Evolutionary conservation across 257 asterid genomes (phyloP).

Genomic region (Solanum rostratum): DNA sequence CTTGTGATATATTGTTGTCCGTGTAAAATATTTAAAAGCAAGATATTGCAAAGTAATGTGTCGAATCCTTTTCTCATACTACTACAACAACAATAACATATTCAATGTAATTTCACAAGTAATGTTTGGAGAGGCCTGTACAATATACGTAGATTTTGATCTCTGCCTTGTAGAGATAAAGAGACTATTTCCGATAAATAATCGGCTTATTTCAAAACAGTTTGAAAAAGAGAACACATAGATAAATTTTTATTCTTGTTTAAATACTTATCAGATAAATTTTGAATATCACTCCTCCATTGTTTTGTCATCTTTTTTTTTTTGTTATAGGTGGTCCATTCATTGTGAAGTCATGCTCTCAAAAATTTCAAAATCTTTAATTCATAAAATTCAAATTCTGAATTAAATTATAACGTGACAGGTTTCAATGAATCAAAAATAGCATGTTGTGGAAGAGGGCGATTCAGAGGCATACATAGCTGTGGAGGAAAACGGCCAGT

Average conservation of each 20-base stretch:
- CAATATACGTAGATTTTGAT: too few species aligned
- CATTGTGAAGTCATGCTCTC: background rate
- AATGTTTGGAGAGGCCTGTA: too few species aligned
- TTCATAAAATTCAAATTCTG: background rate
- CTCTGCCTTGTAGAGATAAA: too few species aligned
- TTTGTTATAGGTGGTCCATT: background rate
- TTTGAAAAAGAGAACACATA: too few species aligned
- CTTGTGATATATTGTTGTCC: too few species aligned
- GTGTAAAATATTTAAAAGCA: too few species aligned
- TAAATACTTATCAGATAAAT: background rate
- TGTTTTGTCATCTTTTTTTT: background rate
- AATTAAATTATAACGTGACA: background rate
- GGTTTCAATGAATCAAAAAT: conserved; percentile 19
- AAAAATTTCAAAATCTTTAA: background rate
- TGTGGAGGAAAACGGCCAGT: conserved; percentile 28
- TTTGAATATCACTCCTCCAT: background rate
- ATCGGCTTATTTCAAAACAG: too few species aligned
- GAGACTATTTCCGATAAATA: too few species aligned
- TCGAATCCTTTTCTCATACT: too few species aligned
- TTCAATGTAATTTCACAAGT: too few species aligned
- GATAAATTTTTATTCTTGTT: background rate
- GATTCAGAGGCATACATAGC: conserved; percentile 15
- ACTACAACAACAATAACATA: too few species aligned
- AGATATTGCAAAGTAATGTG: too few species aligned
- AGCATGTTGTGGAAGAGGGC: conserved; percentile 30